phyloP scores from a whole-genome alignment of 2,329 filamentous ascomycete genomes.

The Phyllosticta ampelicida region DNA sequence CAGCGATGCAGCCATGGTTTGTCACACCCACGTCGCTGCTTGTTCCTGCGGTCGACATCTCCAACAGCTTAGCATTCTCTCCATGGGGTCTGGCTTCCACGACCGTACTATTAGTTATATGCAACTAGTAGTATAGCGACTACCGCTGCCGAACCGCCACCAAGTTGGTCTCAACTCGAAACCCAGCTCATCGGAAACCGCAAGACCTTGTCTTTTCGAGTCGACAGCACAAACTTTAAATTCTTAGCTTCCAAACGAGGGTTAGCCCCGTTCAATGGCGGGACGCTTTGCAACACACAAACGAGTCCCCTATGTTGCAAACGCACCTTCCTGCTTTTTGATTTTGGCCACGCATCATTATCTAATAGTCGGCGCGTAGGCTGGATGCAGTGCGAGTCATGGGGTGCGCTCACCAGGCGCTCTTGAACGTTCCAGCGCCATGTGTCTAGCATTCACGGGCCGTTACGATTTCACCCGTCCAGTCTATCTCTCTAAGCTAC shows the following conservation, averaged over 20 bases:
- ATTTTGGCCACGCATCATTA: neutral
- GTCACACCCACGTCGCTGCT: neutral
- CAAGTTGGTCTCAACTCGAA: neutral
- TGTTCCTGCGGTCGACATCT: neutral
- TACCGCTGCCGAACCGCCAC: neutral
- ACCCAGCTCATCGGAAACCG: neutral
- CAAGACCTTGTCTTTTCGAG: neutral
- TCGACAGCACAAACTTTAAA: neutral
- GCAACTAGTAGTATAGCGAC: neutral
- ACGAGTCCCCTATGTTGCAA: neutral
- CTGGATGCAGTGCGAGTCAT: neutral
- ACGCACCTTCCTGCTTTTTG: neutral
- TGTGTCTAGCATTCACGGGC: neutral
- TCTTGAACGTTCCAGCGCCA: neutral
- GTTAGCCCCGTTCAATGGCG: neutral
- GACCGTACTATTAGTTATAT: neutral
- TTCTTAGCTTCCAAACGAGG: neutral
- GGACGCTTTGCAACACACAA: neutral
- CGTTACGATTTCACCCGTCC: slow-evolving; percentile 2
- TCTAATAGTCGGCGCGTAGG: neutral
- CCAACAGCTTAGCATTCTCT: neutral
- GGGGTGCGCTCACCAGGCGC: neutral
- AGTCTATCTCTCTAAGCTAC: neutral
- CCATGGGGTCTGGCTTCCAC: neutral
- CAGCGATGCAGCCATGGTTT: neutral